Evolutionary conservation across 495 filamentous ascomycete genomes (phyloP).

Genomic region (Hypomontagnella monticulosa): DNA sequence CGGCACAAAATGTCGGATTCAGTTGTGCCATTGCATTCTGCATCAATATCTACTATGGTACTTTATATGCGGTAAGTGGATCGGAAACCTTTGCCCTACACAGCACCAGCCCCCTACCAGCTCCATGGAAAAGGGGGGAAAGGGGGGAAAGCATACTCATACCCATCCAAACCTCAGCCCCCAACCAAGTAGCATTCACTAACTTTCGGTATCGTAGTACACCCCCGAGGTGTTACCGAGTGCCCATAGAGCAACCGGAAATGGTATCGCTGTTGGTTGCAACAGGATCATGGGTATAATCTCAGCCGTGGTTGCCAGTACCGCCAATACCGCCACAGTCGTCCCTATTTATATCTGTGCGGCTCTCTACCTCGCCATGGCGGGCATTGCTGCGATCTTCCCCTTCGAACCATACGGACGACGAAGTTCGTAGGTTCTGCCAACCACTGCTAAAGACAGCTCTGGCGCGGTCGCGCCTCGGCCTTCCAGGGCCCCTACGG

Average conservation of each 20-base stretch:
- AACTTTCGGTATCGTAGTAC: slow-evolving; percentile 41
- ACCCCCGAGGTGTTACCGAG: slow-evolving; percentile 69
- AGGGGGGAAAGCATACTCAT: not conserved
- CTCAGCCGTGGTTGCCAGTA: slow-evolving; percentile 70
- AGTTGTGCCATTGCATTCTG: slow-evolving; percentile 73
- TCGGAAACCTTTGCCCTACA: not conserved
- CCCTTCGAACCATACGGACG: slow-evolving; percentile 78
- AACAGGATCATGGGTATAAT: slow-evolving; percentile 80
- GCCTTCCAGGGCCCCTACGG: not conserved
- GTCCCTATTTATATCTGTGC: slow-evolving; percentile 77
- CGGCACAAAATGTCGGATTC: slow-evolving; percentile 70
- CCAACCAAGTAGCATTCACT: not conserved
- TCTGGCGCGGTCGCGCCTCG: not conserved
- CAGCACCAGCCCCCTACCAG: too few relatives aligned
- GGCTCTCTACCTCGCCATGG: slow-evolving; percentile 72
- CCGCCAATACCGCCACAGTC: slow-evolving; percentile 65
- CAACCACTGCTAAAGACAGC: not conserved
- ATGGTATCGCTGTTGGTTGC: slow-evolving; percentile 72
- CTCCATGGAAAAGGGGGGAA: not conserved
- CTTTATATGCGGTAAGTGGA: slow-evolving; percentile 64
- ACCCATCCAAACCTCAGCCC: not conserved
- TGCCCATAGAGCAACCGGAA: slow-evolving; percentile 75
- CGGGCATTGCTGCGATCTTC: slow-evolving; percentile 64
- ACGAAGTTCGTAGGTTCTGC: slow-evolving; percentile 64
- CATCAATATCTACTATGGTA: slow-evolving; percentile 78